A percentile compares a stretch with the other conserved stretches of the same genome.
Evolutionary conservation across 2,329 filamentous ascomycete genomes (phyloP).

Genomic region (Lasiodiplodia sp.): DNA sequence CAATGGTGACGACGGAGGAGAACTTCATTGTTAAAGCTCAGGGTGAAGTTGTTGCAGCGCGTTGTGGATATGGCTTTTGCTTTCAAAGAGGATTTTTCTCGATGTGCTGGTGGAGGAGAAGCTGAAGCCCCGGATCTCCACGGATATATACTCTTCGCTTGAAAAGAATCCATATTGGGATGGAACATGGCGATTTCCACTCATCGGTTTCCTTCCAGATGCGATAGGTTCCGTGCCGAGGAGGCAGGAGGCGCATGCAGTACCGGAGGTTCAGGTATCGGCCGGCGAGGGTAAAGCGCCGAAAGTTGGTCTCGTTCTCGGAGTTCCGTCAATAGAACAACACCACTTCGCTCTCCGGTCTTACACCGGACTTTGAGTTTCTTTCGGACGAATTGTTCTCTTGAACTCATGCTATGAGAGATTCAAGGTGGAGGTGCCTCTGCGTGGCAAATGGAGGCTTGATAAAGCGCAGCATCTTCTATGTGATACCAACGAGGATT

Average conservation of each 20-base stretch:
- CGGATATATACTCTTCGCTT: background rate
- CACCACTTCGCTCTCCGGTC: background rate
- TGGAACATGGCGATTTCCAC: background rate
- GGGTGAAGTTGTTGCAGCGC: background rate
- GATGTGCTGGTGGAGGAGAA: background rate
- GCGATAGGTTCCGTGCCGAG: no score
- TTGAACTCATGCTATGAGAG: background rate
- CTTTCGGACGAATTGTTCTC: background rate
- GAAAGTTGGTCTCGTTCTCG: background rate
- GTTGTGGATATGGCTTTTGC: background rate
- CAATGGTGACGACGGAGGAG: background rate
- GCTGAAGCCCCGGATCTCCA: background rate
- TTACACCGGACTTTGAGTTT: background rate
- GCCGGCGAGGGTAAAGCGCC: background rate
- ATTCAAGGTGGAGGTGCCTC: background rate
- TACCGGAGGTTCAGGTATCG: background rate
- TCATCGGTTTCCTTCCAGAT: background rate
- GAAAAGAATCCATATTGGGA: background rate
- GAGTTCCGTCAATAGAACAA: background rate
- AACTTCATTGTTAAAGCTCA: background rate
- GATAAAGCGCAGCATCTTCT: background rate
- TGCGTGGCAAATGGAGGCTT: background rate
- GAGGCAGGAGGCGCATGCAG: background rate
- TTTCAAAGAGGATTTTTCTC: background rate
- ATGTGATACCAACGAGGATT: background rate